Evolutionary conservation across 2,329 filamentous ascomycete species (phyloP).

Genomic region (Lasiodiplodia gonubiensis): DNA sequence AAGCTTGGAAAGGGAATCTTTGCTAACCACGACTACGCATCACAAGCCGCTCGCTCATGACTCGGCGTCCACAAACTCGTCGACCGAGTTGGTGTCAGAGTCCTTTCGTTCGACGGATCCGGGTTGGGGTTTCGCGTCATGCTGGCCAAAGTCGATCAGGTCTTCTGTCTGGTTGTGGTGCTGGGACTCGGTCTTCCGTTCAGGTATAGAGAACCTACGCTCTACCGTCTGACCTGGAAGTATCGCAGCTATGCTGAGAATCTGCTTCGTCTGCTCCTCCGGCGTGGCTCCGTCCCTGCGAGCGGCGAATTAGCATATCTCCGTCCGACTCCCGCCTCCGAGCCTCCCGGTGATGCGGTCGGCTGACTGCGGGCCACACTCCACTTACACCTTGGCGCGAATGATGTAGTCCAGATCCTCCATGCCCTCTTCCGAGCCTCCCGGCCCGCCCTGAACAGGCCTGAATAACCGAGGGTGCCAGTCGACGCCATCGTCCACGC

Average conservation of each 20-base stretch:
- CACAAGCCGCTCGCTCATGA: slow-evolving; percentile 35
- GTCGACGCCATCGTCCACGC: slow-evolving; percentile 77
- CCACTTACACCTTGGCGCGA: slow-evolving; percentile 76
- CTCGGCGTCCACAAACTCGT: slow-evolving; percentile 57
- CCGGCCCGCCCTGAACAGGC: slow-evolving; percentile 71
- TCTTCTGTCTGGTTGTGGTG: slow-evolving; percentile 41
- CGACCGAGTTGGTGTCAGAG: slow-evolving; percentile 50
- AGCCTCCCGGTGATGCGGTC: not conserved
- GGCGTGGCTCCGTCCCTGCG: slow-evolving; percentile 68
- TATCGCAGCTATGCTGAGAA: slow-evolving; percentile 84
- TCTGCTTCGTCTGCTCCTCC: slow-evolving; percentile 76
- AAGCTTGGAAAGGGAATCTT: slow-evolving; percentile 17
- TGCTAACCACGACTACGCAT: not conserved
- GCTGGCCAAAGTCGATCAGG: slow-evolving; percentile 65
- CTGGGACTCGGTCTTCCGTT: slow-evolving; percentile 45
- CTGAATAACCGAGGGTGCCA: slow-evolving; percentile 91
- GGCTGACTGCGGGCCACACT: slow-evolving; percentile 1
- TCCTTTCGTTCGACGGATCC: slow-evolving; percentile 44
- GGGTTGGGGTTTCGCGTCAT: slow-evolving; percentile 37
- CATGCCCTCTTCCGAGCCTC: slow-evolving; percentile 76
- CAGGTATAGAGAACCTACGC: slow-evolving; percentile 62
- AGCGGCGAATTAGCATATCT: slow-evolving; percentile 27
- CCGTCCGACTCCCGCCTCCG: slow-evolving; percentile 6
- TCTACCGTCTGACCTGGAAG: slow-evolving; percentile 70
- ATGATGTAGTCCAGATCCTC: slow-evolving; percentile 96